These are phyloP conservation scores for Globisporangium canariense DNA, from an alignment of 352 stramenopile species.

Conservation along the genomic window DNA sequence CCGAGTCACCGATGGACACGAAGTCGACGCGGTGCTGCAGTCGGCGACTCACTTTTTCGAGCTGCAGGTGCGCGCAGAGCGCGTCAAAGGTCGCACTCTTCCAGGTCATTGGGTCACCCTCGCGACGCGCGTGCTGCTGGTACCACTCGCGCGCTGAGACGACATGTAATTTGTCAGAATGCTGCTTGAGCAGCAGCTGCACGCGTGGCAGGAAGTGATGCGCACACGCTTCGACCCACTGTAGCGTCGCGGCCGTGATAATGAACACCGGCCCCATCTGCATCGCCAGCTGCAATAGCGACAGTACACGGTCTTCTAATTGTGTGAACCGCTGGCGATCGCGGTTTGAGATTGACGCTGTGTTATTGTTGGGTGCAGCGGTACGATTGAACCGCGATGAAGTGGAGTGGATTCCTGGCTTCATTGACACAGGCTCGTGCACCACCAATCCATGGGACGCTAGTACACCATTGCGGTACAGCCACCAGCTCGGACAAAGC, in stretches of 20 bases:
- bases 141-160: conserved; percentile 64
- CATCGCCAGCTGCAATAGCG: conserved; percentile 36
- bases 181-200: conserved; percentile 33
- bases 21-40: conserved; percentile 32
- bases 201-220: conserved; percentile 45
- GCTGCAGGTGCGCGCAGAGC: conserved; percentile 43
- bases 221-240: conserved; percentile 46
- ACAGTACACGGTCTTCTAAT: conserved; percentile 39
- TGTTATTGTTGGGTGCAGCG: not conserved
- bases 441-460: conserved; percentile 39
- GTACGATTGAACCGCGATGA: not conserved
- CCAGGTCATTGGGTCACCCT: conserved; percentile 43
- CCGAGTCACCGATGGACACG: conserved; percentile 54
- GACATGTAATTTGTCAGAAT: conserved; percentile 34
- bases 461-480: conserved; percentile 41
- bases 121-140: conserved; percentile 29
- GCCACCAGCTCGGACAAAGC: conserved; percentile 56
- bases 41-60: conserved; percentile 32
- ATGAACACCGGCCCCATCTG: conserved; percentile 54
- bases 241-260: conserved; percentile 52
- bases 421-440: conserved; percentile 18
- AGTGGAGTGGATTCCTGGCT: not conserved
- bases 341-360: conserved; percentile 13
- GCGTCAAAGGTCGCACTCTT: conserved; percentile 52
- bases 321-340: conserved; percentile 25